phyloP scores from a whole-genome alignment of 2,329 filamentous ascomycete species.

The Lasiodiplodia hormozganensis region DNA sequence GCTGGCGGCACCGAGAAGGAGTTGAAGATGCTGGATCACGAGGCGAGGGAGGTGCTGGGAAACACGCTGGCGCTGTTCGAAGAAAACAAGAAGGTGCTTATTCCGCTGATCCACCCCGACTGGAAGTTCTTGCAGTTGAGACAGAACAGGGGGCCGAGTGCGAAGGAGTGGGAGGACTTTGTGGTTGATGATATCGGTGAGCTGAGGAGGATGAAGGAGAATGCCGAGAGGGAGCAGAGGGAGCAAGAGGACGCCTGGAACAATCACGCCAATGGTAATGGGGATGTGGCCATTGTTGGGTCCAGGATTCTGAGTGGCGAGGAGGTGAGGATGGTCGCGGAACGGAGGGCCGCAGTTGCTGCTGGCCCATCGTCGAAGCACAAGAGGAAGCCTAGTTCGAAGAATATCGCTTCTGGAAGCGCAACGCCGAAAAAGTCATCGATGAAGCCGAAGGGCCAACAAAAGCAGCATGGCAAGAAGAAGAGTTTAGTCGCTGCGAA shows the following conservation, averaged over 20 bases:
- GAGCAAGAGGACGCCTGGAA: background rate
- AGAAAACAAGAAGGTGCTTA: background rate
- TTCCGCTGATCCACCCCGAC: background rate
- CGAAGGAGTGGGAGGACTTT: conserved; percentile 14
- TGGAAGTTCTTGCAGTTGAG: conserved; percentile 11
- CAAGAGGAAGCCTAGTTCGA: background rate
- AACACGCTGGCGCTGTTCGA: background rate
- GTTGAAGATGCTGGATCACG: background rate
- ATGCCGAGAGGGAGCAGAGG: background rate
- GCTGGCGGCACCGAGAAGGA: background rate
- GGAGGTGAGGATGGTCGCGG: background rate
- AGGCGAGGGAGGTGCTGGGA: background rate
- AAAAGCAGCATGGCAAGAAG: background rate
- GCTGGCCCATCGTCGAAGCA: background rate
- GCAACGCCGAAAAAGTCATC: background rate
- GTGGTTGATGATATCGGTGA: conserved; percentile 12
- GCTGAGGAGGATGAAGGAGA: background rate
- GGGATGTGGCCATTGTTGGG: background rate
- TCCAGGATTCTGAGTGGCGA: background rate
- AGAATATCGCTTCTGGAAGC: background rate
- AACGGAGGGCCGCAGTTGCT: background rate
- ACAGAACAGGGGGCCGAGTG: conserved; percentile 4
- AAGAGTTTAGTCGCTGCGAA: background rate
- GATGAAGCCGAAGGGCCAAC: background rate
- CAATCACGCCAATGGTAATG: too few relatives aligned